phyloP scores from a whole-genome alignment of 768 basidiomycete species.

The Lentinula boryana region DNA sequence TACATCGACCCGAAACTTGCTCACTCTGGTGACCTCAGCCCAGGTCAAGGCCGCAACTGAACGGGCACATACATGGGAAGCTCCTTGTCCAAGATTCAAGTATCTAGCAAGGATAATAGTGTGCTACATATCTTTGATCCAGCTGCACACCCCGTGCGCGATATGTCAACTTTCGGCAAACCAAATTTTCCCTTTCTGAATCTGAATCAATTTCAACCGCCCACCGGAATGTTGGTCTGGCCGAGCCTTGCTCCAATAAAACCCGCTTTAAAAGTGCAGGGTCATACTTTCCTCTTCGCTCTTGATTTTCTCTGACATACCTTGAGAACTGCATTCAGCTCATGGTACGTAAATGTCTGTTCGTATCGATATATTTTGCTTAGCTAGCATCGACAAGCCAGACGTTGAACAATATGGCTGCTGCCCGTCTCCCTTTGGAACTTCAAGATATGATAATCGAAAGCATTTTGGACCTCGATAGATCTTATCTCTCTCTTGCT shows the following conservation, averaged over 20 bases:
- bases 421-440: conserved; percentile 14
- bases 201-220: neutral
- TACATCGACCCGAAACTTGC: too few species aligned
- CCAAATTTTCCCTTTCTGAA: neutral
- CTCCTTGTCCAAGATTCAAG: neutral
- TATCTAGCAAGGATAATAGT: neutral
- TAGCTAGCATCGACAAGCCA: neutral
- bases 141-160: neutral
- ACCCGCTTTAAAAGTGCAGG: neutral
- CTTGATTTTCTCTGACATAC: neutral
- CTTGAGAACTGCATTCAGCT: neutral
- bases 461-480: conserved; percentile 9
- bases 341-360: neutral
- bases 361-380: neutral
- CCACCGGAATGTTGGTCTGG: conserved; percentile 9
- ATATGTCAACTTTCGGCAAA: neutral
- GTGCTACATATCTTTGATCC: neutral
- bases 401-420: neutral
- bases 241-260: neutral
- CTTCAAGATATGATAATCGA: conserved; percentile 20
- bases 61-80: too few species aligned
- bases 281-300: neutral
- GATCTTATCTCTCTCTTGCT: conserved; percentile 8
- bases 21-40: too few species aligned
- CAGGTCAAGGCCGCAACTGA: too few species aligned